Evolutionary conservation across 208 protist species (phyloP), one percentile per base, ranked within the genome.

Genomic region (Leishmania amazonensis): DNA sequence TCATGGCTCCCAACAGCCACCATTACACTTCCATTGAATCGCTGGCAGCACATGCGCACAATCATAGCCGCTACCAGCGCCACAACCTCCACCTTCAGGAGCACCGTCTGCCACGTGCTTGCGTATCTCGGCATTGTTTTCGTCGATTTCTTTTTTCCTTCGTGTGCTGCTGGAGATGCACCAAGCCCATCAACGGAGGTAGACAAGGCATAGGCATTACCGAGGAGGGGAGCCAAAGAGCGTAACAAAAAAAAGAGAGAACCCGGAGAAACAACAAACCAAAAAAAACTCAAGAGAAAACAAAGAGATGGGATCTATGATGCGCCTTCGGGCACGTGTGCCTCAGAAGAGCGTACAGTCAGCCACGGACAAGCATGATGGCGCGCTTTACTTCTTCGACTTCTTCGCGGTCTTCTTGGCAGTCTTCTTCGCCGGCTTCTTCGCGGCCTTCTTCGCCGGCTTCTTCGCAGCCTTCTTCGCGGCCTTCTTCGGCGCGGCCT

Each of bases 391-490:
- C 49, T 76, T 62, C 72, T 76, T 88, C 84, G 76, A 51, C 81
- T 85, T 88, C 84, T 88, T 88, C 38, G 78, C 78, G 0, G 80
- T 5, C 76, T 81, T 81, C 83, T 86, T 86, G 42, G 42, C 68
- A 0, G 65, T 72, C 85, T 73, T 73, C 68, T 73, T 73, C 68
- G 45, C 68, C 4, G 68, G 3, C 68, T 73, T 73, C 40, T 73
- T 73, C 21, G 24, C 42, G 8, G 72, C 24, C 72, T 58, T 76
- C 72, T 76, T 76, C 45, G 15, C 42, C 0, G 67, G 60, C 85
- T 87, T 88, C 84, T 83, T 85, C 62, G 42, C 73, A 3, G 81
- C 40, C 84, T 85, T 88, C 84, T 88, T 88, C 38, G 74, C 84
- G 0, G 77, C 40, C 76, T 80, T 81, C 83, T 82, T 86, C 67